Evolutionary conservation across 2,329 filamentous ascomycete genomes (phyloP), one percentile per base, ranked within the genome.

Genomic region (Colletotrichum magnum): DNA sequence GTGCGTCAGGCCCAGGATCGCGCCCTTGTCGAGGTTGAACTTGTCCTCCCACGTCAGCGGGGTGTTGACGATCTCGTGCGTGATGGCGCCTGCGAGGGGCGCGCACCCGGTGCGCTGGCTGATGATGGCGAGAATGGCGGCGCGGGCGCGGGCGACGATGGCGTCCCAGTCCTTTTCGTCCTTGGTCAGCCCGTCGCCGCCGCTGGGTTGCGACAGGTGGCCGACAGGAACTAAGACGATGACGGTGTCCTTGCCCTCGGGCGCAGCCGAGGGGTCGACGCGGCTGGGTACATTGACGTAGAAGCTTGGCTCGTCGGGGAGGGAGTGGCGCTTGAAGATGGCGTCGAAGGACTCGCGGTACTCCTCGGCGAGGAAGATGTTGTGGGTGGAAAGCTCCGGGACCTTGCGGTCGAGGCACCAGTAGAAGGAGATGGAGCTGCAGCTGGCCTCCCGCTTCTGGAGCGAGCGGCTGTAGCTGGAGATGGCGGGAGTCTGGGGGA

Each of bases 251-350:
- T 86, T 87, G 1, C 87, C 89, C 3, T 83, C 77, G 0, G 92
- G 92, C 0, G 92, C 91, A 1, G 92, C 92, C 0, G 86, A 86
- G 0, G 88, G 82, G 72, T 94, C 92, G 7, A 93, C 85, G 13
- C 92, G 86, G 54, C 87, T 91, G 0, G 92, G 92, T 0, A 94
- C 91, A 75, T 94, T 93, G 79, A 94, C 87, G 79, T 94, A 94
- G 82, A 94, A 94, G 64, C 88, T 91, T 0, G 92, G 92, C 68
- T 93, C 85, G 1, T 85, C 78, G 1, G 92, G 92, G 9, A 94
- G 88, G 3, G 85, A 80, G 69, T 93, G 89, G 36, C 88, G 82
- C 72, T 92, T 89, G 84, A 94, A 94, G 68, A 94, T 94, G 68
- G 87, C 86, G 77, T 94, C 92, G 74, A 94, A 94, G n/a, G 87